A percentile compares a stretch with the other conserved stretches of the same genome.
These are phyloP conservation scores for Cyberlindnera nakhonratchasimensis DNA, from an alignment of 805 yeast genomes.

Conservation along the genomic window DNA sequence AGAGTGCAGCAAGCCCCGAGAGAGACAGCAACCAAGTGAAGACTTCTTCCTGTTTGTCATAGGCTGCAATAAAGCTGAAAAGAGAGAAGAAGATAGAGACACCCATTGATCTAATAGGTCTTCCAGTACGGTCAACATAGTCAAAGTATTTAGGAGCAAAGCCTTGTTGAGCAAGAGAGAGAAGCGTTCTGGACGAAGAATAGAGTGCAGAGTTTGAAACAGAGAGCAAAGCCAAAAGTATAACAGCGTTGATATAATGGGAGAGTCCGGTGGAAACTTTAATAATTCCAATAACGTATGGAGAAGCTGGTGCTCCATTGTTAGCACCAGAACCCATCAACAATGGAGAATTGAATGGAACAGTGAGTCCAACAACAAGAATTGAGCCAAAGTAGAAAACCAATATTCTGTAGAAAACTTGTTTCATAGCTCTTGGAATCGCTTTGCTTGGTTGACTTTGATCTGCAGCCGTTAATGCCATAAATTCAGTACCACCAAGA, in stretches of 20 bases:
- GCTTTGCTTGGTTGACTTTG: slow-evolving; percentile 49
- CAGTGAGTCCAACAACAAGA: slow-evolving; percentile 47
- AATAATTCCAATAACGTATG: slow-evolving; percentile 62
- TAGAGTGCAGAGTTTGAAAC: slow-evolving; percentile 58
- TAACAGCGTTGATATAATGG: slow-evolving; percentile 62
- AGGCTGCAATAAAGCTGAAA: slow-evolving; percentile 62
- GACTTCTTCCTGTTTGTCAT: slow-evolving; percentile 52
- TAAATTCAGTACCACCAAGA: slow-evolving; percentile 57
- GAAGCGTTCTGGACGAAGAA: slow-evolving; percentile 45
- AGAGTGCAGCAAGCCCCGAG: slow-evolving; percentile 57
- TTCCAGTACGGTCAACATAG: slow-evolving; percentile 52
- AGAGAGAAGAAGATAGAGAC: slow-evolving; percentile 50
- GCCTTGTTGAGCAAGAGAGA: slow-evolving; percentile 56
- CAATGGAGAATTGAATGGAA: slow-evolving; percentile 45
- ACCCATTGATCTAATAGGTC: slow-evolving; percentile 54
- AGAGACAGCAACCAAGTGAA: slow-evolving; percentile 64
- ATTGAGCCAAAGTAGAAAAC: slow-evolving; percentile 47
- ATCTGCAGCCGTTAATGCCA: slow-evolving; percentile 52
- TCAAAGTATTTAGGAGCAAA: slow-evolving; percentile 52
- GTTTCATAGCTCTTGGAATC: slow-evolving; percentile 54
- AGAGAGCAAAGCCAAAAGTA: slow-evolving; percentile 57
- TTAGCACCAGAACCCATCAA: slow-evolving; percentile 37
- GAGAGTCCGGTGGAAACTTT: slow-evolving; percentile 54
- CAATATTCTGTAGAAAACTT: slow-evolving; percentile 52
- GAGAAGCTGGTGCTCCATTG: slow-evolving; percentile 54